Evolutionary conservation across 2,329 filamentous ascomycete species (phyloP), one percentile per base, ranked within the genome.

Genomic region (Aspergillus novofumigatus): DNA sequence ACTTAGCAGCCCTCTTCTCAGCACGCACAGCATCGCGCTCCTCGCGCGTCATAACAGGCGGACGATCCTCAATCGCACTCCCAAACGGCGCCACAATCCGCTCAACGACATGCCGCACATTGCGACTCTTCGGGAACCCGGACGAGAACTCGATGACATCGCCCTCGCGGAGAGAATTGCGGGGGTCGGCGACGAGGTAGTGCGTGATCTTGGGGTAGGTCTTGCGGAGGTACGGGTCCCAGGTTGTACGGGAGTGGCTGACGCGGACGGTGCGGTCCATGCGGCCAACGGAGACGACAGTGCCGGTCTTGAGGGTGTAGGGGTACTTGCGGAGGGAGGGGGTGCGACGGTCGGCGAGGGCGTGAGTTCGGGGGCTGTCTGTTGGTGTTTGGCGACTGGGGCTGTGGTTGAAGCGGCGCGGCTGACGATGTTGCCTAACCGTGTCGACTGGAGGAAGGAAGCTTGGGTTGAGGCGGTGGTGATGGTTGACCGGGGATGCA

Each of bases 131-230:
- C 2, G 71, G 72, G 17, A 64, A 69, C 1, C 75, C 75, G 7
- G 72, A 75, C 54, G 73, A 72, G 57, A 77, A 78, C 59, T 77
- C 73, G 56, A 78, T 74, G 52, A 77, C 72, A 53, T 78, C 75
- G n/a, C 75, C 75, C 42, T 75, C 69, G 44, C 75, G 73, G 38
- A 77, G 67, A 7, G 74, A 77, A 62, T 77, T 70, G 54, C 64
- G 67, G 11, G 75, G 75, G 57, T 78, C 75, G 1, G 70, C 65
- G 1, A 77, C 75, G 7, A 73, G 60, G 58, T 67, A 72, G 11
- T 62, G 65, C 11, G 67, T 72, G 42, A 68, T 65, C 54, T 71
- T 64, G 1, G 72, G 70, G 64, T 73, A 77, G 52, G 59, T 64
- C 62, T 76, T 76, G 55, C 68, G 70, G 44, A 77, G 66, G 48